Conservation (phyloP, 139 green algal genomes). For the Chlorella vulgaris region DNA sequence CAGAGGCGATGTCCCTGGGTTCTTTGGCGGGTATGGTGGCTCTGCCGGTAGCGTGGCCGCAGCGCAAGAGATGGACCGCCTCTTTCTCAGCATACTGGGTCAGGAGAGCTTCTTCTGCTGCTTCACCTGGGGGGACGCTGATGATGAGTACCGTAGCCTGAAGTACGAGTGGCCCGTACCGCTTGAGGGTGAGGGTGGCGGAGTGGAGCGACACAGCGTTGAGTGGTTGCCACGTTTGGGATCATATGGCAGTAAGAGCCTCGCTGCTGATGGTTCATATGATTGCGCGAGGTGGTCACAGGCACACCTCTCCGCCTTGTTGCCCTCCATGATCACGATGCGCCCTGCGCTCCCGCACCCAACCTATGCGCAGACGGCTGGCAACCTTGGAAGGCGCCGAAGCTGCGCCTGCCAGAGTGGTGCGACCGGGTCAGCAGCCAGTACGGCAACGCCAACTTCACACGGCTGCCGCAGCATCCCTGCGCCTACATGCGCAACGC, state of each 20-base stretch:
- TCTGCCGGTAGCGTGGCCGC: neutral
- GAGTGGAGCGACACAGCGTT: neutral
- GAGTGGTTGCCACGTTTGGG: neutral
- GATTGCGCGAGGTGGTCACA: too few species aligned
- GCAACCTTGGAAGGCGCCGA: neutral
- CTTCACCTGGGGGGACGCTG: neutral
- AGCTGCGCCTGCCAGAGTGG: conserved; percentile 2
- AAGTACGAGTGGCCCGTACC: neutral
- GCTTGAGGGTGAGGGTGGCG: neutral
- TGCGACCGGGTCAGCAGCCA: conserved; percentile 9
- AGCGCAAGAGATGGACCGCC: neutral
- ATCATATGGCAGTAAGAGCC: too few species aligned
- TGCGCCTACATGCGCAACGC: conserved; percentile 24
- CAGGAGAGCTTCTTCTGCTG: neutral
- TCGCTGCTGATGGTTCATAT: too few species aligned
- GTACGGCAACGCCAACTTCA: neutral
- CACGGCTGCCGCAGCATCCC: conserved; percentile 7
- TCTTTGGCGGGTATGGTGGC: conserved; percentile 1
- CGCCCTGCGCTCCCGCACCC: too few species aligned
- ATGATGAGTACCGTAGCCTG: neutral
- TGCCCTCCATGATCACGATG: too few species aligned
- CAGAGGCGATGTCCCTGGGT: conserved; percentile 9
- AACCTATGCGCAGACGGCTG: neutral
- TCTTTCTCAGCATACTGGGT: neutral
- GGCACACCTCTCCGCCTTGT: too few species aligned